Evolutionary conservation across 2,329 filamentous ascomycete species (phyloP), one percentile per base, ranked within the genome.

Genomic region (Penicillium fuscoglaucum): DNA sequence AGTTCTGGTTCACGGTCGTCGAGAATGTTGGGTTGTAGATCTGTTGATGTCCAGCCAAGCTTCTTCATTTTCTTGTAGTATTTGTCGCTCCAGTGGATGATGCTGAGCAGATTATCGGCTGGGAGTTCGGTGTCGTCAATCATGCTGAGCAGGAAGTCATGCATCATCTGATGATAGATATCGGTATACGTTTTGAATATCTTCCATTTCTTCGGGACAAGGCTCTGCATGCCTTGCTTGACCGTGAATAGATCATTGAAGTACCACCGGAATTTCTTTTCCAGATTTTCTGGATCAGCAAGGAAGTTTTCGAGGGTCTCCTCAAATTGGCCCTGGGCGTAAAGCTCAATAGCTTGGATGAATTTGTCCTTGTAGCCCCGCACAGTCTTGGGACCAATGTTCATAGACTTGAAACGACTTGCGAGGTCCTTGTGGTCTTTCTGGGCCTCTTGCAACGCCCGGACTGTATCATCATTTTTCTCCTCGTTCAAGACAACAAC

Each of bases 331-430:
- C 83, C 84, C 70, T 90, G 83, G 7, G 88, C 90, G 62, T 86
- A 87, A 58, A 87, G 80, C 68, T 87, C 84, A 70, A 97, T 91
- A 40, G 90, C 88, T 69, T 90, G 83, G 40, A 96, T 76, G 73
- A 98, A 97, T 73, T 96, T 96, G 68, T 96, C 90, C 79, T 98
- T 99, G 80, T 99, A 99, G 3, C 93, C 95, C 63, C 93, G 88
- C 53, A 96, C 87, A 64, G 92, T 90, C 75, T 96, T 96, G 24
- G 93, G 91, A 1, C 93, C 93, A 64, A 93, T 90, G 10, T 93
- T 93, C 76, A 99, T 96, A 67, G 91, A 93, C 78, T 96, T 93
- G 80, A 99, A 96, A 52, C 93, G 85, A 47, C 88, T 88, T 10
- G 93, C 95, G 72, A 99, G 89, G 73, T 98, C 93, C 73, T 93